These are phyloP conservation scores for Alternaria viburni DNA, from an alignment of 2,329 filamentous ascomycete genomes.

Conservation along the genomic window DNA sequence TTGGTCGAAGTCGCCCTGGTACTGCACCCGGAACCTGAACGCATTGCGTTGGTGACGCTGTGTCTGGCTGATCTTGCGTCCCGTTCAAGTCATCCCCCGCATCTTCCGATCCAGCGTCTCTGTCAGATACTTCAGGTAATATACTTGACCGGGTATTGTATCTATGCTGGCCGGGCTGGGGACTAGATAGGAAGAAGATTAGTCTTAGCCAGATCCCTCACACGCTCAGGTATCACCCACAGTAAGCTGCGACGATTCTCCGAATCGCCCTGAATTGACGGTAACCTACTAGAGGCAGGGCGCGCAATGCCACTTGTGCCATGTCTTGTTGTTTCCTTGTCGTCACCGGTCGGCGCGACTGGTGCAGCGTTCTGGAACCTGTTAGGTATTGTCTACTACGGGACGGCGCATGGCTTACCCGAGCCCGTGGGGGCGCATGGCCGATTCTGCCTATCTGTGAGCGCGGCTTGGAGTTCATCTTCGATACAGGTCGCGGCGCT, in stretches of 20 bases:
- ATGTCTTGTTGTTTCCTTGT: neutral
- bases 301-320: neutral
- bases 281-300: slow-evolving; percentile 1
- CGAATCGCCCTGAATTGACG: slow-evolving; percentile 13
- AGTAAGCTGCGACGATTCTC: slow-evolving; percentile 39
- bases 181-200: slow-evolving; percentile 5
- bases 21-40: neutral
- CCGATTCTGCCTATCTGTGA: slow-evolving; percentile 19
- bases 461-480: slow-evolving; percentile 24
- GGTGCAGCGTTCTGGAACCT: slow-evolving; percentile 8
- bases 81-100: neutral
- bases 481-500: slow-evolving; percentile 33
- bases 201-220: neutral
- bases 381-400: slow-evolving; percentile 1
- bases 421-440: slow-evolving; percentile 8
- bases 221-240: neutral
- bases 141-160: slow-evolving; percentile 17
- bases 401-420: slow-evolving; percentile 6
- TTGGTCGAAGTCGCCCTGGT: slow-evolving; percentile 33
- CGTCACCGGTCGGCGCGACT: neutral
- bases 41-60: neutral
- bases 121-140: slow-evolving; percentile 4
- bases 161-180: slow-evolving; percentile 40
- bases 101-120: neutral
- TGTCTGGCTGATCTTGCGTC: neutral